Base-by-base conservation (phyloP, 2,329 filamentous ascomycete genomes). In the Talaromyces sp. region DNA sequence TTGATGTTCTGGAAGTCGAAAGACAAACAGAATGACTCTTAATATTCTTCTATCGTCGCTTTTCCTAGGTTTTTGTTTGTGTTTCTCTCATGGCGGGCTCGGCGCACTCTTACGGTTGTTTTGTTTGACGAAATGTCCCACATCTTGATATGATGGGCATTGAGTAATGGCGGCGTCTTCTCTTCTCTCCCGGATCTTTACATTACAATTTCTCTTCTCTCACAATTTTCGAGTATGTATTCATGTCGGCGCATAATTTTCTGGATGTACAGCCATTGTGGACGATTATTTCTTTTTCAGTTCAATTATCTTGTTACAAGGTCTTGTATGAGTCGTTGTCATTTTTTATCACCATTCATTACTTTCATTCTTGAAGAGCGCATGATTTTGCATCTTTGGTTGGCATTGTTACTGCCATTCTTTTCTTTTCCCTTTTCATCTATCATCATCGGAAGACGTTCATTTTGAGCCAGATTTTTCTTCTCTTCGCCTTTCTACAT, bases 1-100 rank as follows among this genome's bases (percentile, higher is more conserved):
- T 76, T 79, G 72, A 72, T 76, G 60, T 80, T 80, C 62, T 80
- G 78, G 78, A 76, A 75, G 64, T 66, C 70, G 22, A 79, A 77
- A 63, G 78, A 79, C 53, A 78, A 77, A 60, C 69, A 74, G 45
- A 72, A 70, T 22, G 25, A 48, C 43, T 36, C 22, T 15, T 56
- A 35, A 50, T 33, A 15, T 37, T 15, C 9, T 52, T 22, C 21
- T 36, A 31, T 39, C 22, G 10, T 39, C 31, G 9, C 19, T 31
- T 39, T n/a, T 36, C 22, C 17, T 11, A 13, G 19, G 28, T 39
- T 56, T 8, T 48, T 48, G 35, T 37, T 37, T 56, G 33, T 35
- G 25, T 48, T 56, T 3, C 48, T 39, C 22, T 50, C 45, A 39
- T 56, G 35, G 17, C 35, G 33, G 35, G 36, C 54, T 56, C 11